Evolutionary conservation across 495 filamentous ascomycete genomes (phyloP), one percentile per base, ranked within the genome.

Genomic region (Aspergillus heteromorphus): DNA sequence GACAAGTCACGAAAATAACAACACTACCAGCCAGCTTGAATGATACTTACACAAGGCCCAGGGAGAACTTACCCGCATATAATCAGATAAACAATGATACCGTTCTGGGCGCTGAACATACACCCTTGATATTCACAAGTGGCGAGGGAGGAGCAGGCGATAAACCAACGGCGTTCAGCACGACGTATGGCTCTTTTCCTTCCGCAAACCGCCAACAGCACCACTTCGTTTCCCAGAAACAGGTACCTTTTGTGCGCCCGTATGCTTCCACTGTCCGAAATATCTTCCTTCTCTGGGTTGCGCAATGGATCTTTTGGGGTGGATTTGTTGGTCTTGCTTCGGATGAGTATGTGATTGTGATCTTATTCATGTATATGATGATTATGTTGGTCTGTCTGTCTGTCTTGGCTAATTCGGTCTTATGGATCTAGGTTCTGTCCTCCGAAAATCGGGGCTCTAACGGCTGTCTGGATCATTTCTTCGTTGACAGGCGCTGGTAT

Each of bases 381-480:
- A n/a, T n/a, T n/a, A n/a, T n/a, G n/a, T n/a, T n/a, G n/a, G n/a
- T n/a, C n/a, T n/a, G n/a, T n/a, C n/a, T n/a, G n/a, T n/a, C n/a
- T n/a, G n/a, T n/a, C 19, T 48, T 51, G 36, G 19, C 40, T 9
- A 9, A 41, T 51, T 9, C 40, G 29, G n/a, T 25, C 54, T 56
- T 47, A 56, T 29, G 31, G 54, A 51, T 29, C 38, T 40, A 56
- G 54, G 48, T 57, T 57, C 21, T 57, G 54, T n/a, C 54, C 49
- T 4, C 54, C 54, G 9, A 47, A 41, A 14, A 25, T 57, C 30
- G 17, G 27, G 48, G 27, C 43, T 40, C 54, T 57, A 29, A 57
- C 48, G 16, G 29, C 40, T 51, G 40, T 57, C 18, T 57, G 54
- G 54, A 14, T 52, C 30, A 2, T 14, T 45, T 56, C 11, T 17